These are phyloP conservation scores for Trichoderma asperelloides DNA, from an alignment of 495 filamentous ascomycete genomes.

Conservation along the genomic window DNA sequence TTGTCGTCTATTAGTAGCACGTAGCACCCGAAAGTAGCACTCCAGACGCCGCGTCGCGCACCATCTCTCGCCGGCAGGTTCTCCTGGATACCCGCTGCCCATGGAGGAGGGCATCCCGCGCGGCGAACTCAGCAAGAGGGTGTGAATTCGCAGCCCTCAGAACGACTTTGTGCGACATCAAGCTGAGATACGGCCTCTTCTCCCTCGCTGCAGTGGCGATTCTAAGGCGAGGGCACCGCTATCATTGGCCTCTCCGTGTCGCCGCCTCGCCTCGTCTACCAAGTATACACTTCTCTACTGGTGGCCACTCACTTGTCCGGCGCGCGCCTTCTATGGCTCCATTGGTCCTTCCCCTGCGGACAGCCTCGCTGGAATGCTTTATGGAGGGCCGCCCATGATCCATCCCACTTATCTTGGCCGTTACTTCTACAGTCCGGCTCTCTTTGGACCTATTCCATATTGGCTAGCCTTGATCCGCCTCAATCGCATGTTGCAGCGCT, in stretches of 20 bases:
- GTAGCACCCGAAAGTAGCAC: no score
- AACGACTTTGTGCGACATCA: not conserved
- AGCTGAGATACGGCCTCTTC: not conserved
- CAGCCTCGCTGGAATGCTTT: not conserved
- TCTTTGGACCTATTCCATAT: not conserved
- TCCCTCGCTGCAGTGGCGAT: not conserved
- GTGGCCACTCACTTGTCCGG: not conserved
- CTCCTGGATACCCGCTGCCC: no score
- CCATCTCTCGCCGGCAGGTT: no score
- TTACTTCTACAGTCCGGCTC: not conserved
- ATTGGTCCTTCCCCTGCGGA: not conserved
- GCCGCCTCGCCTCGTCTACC: not conserved
- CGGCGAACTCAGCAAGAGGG: not conserved
- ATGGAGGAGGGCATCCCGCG: not conserved
- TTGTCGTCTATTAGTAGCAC: no score
- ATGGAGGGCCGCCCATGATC: not conserved
- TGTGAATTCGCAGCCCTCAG: not conserved
- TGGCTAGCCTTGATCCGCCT: not conserved
- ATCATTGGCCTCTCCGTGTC: constrained; percentile 8
- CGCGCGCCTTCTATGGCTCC: not conserved
- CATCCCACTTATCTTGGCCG: not conserved
- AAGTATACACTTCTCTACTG: not conserved
- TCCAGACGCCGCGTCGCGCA: no score
- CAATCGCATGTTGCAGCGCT: not conserved
- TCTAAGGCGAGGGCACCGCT: not conserved